These are phyloP conservation scores for Scenedesmus sp. DNA, from an alignment of 163 green algal genomes.

Conservation along the genomic window DNA sequence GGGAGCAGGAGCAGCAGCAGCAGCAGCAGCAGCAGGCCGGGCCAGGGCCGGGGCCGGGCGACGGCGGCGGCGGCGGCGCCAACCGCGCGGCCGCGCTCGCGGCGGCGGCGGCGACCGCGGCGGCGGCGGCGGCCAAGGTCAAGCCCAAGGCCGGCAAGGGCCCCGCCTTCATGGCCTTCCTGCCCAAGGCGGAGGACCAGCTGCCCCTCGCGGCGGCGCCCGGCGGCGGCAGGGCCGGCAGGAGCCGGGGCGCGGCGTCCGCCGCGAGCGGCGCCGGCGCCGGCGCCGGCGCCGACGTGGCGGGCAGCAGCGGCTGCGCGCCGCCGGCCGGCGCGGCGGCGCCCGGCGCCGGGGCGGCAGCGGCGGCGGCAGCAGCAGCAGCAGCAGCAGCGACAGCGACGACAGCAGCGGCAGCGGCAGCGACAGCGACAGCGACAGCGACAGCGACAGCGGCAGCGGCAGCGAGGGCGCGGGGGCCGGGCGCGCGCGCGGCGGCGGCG, in stretches of 20 bases:
- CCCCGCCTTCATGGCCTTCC: slow-evolving; percentile 42
- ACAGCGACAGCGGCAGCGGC: slow-evolving; percentile 43
- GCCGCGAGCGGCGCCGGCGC: slow-evolving; percentile 8
- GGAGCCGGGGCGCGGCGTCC: not conserved
- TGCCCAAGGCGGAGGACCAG: slow-evolving; percentile 37
- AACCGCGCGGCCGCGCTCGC: too few species aligned
- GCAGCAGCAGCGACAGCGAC: slow-evolving; percentile 41
- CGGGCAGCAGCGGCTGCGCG: not conserved
- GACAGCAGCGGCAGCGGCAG: slow-evolving; percentile 29
- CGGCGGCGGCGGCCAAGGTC: slow-evolving; percentile 13
- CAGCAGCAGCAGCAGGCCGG: not conserved
- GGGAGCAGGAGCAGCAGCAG: slow-evolving; percentile 19
- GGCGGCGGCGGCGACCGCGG: slow-evolving; percentile 30
- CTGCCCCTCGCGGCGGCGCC: slow-evolving; percentile 9
- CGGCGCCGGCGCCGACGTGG: not conserved
- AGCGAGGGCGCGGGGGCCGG: slow-evolving; percentile 19
- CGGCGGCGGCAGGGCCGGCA: not conserved
- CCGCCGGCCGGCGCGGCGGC: not conserved
- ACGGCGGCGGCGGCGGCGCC: too few species aligned
- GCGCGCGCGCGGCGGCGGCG: slow-evolving; percentile 19
- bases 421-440: slow-evolving; percentile 41
- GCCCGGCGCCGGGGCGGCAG: not conserved
- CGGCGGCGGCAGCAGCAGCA: slow-evolving; percentile 6
- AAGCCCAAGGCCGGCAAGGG: slow-evolving; percentile 44
- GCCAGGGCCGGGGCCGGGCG: too few species aligned